Base-by-base conservation (phyloP, 2,329 filamentous ascomycete genomes). In the Pezicula rhizophila region DNA sequence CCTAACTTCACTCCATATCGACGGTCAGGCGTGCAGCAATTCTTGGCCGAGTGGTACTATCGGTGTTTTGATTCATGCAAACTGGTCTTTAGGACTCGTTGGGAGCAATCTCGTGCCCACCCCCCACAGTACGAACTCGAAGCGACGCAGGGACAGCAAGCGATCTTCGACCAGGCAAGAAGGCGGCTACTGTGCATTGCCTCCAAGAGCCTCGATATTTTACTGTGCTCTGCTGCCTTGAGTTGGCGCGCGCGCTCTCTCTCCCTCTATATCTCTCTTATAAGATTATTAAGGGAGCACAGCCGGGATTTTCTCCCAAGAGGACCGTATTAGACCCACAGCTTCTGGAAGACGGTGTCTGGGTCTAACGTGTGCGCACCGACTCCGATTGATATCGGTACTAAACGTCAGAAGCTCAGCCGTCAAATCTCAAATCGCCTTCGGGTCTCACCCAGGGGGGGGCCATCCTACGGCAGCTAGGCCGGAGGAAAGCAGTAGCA, bases 51-150 rank as follows among this genome's bases (percentile, higher is more conserved):
- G 28, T 31, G 28, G 25, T 26, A 10, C 20, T 42, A 20, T 15
- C 23, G 10, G 17, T 46, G 26, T 51, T 52, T 52, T 47, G 48
- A 51, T 48, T 53, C 50, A 53, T 61, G 52, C 56, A 45, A 48
- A 46, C 43, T 45, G 28, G 50, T 45, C 52, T 48, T 43, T 51
- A 45, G 25, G 40, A 11, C 23, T 14, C 14, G 40, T 40, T 23
- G 23, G 14, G 17, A 40, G 43, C 43, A 45, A 45, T 46, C 37
- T 28, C 28, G 12, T 45, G 25, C 23, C 23, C n/a, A 47, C 42
- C 33, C 28, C 20, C 47, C 25, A n/a, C 28, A 15, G 25, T 18
- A 31, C 28, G 46, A 42, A 15, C 33, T 41, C 26, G 41, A 33
- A 42, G 46, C 14, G 39, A 12, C 42, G 28, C 42, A 38, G 15